Percentiles rank a stretch among this genome's conserved stretches.
phyloP scores from a whole-genome alignment of 768 basidiomycete genomes.

The Leccinum subtestaceum region DNA sequence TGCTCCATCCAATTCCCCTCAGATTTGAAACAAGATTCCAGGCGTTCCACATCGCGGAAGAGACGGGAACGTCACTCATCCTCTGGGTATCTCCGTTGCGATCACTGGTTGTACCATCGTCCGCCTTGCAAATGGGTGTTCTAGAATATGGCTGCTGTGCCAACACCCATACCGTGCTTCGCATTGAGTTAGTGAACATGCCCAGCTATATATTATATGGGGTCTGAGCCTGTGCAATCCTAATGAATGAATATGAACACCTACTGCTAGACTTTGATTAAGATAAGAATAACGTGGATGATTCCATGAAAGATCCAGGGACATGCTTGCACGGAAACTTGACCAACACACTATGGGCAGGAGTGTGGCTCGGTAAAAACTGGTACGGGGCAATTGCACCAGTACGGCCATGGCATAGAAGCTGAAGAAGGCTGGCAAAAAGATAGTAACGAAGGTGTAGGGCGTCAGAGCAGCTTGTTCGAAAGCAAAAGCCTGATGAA shows the following conservation, averaged over 20 bases:
- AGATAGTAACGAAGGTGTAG: constrained; percentile 33
- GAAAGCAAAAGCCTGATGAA: constrained; percentile 15
- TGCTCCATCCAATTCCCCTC: constrained; percentile 29
- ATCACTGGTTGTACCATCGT: not conserved
- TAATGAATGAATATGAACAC: not conserved
- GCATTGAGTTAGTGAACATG: constrained; percentile 27
- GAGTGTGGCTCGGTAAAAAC: constrained; percentile 42
- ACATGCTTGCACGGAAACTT: constrained; percentile 37
- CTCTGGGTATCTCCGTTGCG: not conserved
- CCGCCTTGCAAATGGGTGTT: constrained; percentile 4
- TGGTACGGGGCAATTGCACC: constrained; percentile 46
- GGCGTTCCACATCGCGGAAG: constrained; percentile 26
- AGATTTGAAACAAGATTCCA: constrained; percentile 26
- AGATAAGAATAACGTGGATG: constrained; percentile 9
- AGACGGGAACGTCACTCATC: constrained; percentile 2
- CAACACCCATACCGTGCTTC: constrained; percentile 24
- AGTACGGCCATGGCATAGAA: constrained; percentile 55
- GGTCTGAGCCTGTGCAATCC: not conserved
- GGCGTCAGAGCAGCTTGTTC: constrained; percentile 19
- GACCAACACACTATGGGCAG: constrained; percentile 48
- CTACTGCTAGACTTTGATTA: constrained; percentile 26
- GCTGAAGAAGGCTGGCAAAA: constrained; percentile 42
- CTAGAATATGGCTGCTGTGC: constrained; percentile 12
- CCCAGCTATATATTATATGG: constrained; percentile 15
- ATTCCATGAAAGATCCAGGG: constrained; percentile 26